Base-by-base conservation (phyloP, 495 filamentous ascomycete species). In the Beverwykella pulmonaria region DNA sequence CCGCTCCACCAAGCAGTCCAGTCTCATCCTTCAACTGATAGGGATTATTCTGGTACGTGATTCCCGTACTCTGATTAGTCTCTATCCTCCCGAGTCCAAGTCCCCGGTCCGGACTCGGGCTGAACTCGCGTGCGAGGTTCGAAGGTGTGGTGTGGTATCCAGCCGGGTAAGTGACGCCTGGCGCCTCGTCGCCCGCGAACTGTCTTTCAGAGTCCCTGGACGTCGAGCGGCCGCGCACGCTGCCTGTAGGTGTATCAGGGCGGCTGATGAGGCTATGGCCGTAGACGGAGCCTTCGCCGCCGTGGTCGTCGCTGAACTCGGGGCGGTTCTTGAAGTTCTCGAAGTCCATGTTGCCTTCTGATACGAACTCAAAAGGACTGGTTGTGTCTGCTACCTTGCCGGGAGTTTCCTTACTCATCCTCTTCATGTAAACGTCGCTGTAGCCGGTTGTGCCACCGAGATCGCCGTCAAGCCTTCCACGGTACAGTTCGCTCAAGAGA, bases 341-440 rank as follows among this genome's bases (percentile, higher is more conserved):
- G 72, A 98, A 97, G 71, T 98, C 93, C 67, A 97, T 89, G n/a
- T 92, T 86, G 54, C 83, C 85, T 71, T 97, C 94, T 0, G 89
- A 86, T 2, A 98, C 93, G 58, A 97, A 84, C 76, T 97, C 93
- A 78, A 97, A 97, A 9, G 86, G 85, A 1, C 66, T 82, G 77
- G 27, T 76, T 61, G 56, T 46, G 12, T 66, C 72, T 41, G 79
- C 80, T 25, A 77, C 73, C 74, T 92, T 94, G 55, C 94, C 94
- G 1, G 90, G 88, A 19, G 86, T 81, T 5, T 85, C 82, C 6
- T 84, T 76, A n/a, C 86, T 81, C 93, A 98, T 97, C 32, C 84
- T 79, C 66, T 94, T 87, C 81, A 98, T 84, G 68, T 86, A 87
- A 47, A 81, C 76, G 52, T 89, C 90, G 63, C 81, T 82, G 49